Evolutionary conservation across 805 yeast species (phyloP), one percentile per base, ranked within the genome.

Genomic region (Candida ponderosae): DNA sequence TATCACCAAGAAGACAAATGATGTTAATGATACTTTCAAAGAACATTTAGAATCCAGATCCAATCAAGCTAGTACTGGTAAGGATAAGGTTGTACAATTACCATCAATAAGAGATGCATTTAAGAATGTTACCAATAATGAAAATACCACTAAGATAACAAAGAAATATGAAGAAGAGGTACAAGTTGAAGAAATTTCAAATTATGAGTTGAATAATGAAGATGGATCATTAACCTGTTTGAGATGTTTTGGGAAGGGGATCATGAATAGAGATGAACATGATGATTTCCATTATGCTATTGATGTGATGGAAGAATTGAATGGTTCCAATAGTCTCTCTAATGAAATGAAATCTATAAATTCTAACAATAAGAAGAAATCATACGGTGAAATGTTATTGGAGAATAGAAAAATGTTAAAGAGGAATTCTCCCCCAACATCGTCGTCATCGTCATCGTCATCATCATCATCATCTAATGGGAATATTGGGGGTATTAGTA

Each of bases 201-300:
- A 20, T 5, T 10, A 14, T 11, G 9, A 17, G 17, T 9, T 6
- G 13, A 18, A 6, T 19, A 18, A 16, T 14, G 19, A 27, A 19
- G 21, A 18, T 13, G 30, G 31, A 7, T 6, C 11, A 10, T 16
- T 41, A 3, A 39, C 23, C 11, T 45, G 49, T 34, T n/a, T 33
- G 2, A 26, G 20, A 14, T 44, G 48, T 35, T n/a, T 34, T 10
- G 14, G 23, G n/a, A 8, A 15, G 9, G 13, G 18, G 13, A 53
- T 57, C 8, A 44, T 36, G 10, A 54, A 59, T 35, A 32, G 24
- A 4, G 21, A 54, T 15, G 82, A 76, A 41, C 83, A 76, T 48
- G 57, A 59, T 31, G 83, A 76, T 50, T 75, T 54, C 42, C 82
- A 76, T 44, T 50, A 63, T 31, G 82, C 82, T 0, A 38, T 66